Evolutionary conservation across 257 asterid genomes (phyloP).

Genomic region (Echites panduratus): DNA sequence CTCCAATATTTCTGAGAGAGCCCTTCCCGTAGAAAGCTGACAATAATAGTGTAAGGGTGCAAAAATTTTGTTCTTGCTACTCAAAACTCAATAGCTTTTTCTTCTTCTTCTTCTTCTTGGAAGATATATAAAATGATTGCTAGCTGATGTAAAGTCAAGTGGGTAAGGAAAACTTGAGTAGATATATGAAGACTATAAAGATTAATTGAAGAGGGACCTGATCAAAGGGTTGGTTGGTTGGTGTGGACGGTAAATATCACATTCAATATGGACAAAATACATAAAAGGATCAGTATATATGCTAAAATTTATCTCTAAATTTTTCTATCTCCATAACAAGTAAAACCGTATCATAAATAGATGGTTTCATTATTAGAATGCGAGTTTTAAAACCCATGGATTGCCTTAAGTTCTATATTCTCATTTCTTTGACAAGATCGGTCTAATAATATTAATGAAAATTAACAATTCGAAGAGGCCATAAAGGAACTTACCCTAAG

Average conservation of each 20-base stretch:
- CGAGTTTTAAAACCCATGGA: neutral
- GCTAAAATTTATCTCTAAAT: no score
- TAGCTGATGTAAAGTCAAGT: neutral
- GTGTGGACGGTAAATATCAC: neutral
- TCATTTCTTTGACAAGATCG: neutral
- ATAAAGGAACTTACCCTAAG: neutral
- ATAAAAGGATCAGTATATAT: neutral
- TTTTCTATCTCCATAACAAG: neutral
- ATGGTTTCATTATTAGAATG: neutral
- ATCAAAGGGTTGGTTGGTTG: neutral
- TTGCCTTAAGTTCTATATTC: neutral
- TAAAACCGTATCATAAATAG: no score
- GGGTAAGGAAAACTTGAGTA: neutral
- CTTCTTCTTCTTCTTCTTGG: neutral
- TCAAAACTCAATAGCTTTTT: neutral
- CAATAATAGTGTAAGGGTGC: neutral
- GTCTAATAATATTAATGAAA: neutral
- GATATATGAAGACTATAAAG: slow-evolving; percentile 1
- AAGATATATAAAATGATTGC: neutral
- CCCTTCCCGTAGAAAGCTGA: neutral
- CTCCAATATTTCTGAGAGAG: neutral
- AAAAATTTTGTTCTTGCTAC: neutral
- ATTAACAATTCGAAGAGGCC: neutral
- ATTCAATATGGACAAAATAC: neutral
- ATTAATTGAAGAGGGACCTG: neutral